A percentile compares a stretch with the other conserved stretches of the same genome.
phyloP scores from a whole-genome alignment of 192 early-diverging fungal genomes.

The Funneliformis geosporum region DNA sequence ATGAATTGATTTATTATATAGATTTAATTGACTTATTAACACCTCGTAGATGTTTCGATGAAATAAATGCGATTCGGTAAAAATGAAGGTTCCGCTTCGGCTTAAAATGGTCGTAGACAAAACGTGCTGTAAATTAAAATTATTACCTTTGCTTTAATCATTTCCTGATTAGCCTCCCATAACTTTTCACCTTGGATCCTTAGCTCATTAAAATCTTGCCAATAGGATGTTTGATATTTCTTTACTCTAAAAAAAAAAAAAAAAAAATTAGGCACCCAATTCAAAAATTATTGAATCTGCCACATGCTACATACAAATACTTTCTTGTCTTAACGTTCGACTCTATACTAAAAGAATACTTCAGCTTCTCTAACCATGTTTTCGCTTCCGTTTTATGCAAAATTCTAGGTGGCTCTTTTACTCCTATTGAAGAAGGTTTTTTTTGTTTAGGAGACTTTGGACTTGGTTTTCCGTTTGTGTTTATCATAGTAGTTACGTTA shows the following conservation, averaged over 20 bases:
- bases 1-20: too few relatives aligned
- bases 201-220: conserved; percentile 21
- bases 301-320: background rate
- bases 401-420: background rate
- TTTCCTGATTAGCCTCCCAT: conserved; percentile 17
- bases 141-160: conserved; percentile 5
- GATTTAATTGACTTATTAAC: background rate
- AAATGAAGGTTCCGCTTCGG: too few relatives aligned
- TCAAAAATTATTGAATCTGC: background rate
- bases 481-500: background rate
- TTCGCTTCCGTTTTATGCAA: background rate
- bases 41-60: too few relatives aligned
- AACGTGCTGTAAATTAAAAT: too few relatives aligned
- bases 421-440: background rate
- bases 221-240: conserved; percentile 22
- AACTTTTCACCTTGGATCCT: conserved; percentile 11
- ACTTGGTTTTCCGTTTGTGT: background rate
- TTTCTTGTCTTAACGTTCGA: background rate
- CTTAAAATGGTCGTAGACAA: too few relatives aligned
- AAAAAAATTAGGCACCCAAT: background rate
- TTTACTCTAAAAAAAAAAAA: conserved; percentile 9
- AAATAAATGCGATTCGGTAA: too few relatives aligned
- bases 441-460: too few relatives aligned
- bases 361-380: background rate
- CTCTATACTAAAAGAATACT: background rate